These are phyloP conservation scores for Acanthochlamys bracteata DNA, from an alignment of 106 monocot genomes.

Conservation along the genomic window DNA sequence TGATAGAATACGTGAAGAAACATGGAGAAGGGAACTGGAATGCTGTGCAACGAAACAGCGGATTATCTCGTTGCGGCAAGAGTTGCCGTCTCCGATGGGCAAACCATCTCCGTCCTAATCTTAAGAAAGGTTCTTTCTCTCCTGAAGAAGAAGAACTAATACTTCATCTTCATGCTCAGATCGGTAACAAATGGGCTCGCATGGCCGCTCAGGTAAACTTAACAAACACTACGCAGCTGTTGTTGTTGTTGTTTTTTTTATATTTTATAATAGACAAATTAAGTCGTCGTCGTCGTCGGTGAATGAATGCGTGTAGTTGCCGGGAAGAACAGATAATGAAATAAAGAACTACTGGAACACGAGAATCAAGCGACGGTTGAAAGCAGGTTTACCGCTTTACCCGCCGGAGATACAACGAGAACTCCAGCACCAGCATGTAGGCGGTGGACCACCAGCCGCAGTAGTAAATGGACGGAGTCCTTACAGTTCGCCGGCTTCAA, in stretches of 20 bases:
- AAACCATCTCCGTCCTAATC: conserved; percentile 60
- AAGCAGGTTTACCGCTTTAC: conserved; percentile 43
- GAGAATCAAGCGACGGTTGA: conserved; percentile 42
- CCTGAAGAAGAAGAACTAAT: conserved; percentile 62
- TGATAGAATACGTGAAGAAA: conserved; percentile 39
- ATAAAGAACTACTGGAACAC: conserved; percentile 86
- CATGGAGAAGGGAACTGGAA: conserved; percentile 74
- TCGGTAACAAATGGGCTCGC: conserved; percentile 81
- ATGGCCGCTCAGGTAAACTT: conserved; percentile 44
- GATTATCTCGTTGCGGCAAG: conserved; percentile 61
- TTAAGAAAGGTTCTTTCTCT: conserved; percentile 63
- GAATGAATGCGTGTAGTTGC: conserved; percentile 21
- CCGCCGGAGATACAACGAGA: conserved; percentile 24
- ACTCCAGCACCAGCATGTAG: neutral
- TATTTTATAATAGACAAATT: neutral
- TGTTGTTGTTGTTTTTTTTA: neutral
- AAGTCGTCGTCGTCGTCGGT: neutral
- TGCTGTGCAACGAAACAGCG: conserved; percentile 47
- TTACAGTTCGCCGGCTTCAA: neutral
- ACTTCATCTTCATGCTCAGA: conserved; percentile 48
- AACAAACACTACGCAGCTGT: neutral
- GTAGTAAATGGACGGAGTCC: neutral
- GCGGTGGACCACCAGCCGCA: neutral
- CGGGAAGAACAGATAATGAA: conserved; percentile 74
- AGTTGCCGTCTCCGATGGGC: conserved; percentile 72